Evolutionary conservation across 2,329 filamentous ascomycete species (phyloP), one percentile per base, ranked within the genome.

Genomic region (Cladosporium cucumerinum): DNA sequence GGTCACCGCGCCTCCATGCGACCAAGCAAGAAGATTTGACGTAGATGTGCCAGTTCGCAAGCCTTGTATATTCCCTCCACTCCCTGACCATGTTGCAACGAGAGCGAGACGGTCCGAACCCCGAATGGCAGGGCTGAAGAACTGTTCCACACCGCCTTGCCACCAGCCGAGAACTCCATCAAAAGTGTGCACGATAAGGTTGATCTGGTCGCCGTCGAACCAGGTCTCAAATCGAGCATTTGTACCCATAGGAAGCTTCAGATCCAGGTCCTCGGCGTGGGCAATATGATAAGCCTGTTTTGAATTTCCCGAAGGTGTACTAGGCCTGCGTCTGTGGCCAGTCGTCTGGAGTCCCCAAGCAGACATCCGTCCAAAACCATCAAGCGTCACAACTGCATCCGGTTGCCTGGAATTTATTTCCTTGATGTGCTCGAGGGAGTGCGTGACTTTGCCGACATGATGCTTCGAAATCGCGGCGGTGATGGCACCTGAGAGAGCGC

Each of bases 311-410:
- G 60, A 55, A 34, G 70, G 69, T 32, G 67, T 71, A 14, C 68
- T 69, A 21, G 67, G 66, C 69, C 86, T 86, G 34, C 83, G 81
- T 72, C 89, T 92, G 71, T 86, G 88, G 39, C 90, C 89, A 23
- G 96, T 85, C 72, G 94, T 93, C 75, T 98, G 93, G 64, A 99
- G 79, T 0, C 92, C 94, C 91, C 94, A 97, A 0, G 92, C 92
- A 48, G 91, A 93, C 89, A 98, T 92, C 69, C 89, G 88, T 1
- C 94, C 94, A 57, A 84, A 82, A n/a, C 89, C 88, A 76, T 98
- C 92, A 57, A 97, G 82, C 10, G 94, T 87, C 26, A 98, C 84
- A 69, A 93, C 95, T 2, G 99, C 86, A 74, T 99, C 95, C 0
- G 93, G 92, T 64, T 85, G 90, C 61, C 89, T 89, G 67, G 94